Conservation (phyloP, 2,329 filamentous ascomycete genomes). For the Fusarium sp. region DNA sequence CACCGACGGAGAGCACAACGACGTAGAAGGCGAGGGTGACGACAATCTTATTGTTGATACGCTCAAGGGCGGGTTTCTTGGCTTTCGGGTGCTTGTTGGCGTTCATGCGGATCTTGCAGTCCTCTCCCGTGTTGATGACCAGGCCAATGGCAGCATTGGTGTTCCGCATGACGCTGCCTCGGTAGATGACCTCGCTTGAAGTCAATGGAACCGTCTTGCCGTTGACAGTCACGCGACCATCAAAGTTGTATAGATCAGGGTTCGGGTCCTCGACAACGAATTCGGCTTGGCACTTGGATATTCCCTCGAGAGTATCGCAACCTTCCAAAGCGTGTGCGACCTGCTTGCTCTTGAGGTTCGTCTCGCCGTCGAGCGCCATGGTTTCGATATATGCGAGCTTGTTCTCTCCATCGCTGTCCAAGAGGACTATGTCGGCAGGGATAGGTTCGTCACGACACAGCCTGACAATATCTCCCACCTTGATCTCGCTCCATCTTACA, state of each 20-base stretch:
- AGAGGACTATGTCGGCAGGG: slow-evolving; percentile 84
- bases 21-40: slow-evolving; percentile 85
- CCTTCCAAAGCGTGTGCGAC: slow-evolving; percentile 69
- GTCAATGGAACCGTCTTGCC: slow-evolving; percentile 77
- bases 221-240: slow-evolving; percentile 73
- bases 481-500: slow-evolving; percentile 59
- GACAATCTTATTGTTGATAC: slow-evolving; percentile 83
- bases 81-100: slow-evolving; percentile 88
- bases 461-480: slow-evolving; percentile 63
- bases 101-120: slow-evolving; percentile 94
- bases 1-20: slow-evolving; percentile 80
- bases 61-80: slow-evolving; percentile 83
- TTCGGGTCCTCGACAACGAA: slow-evolving; percentile 84
- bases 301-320: slow-evolving; percentile 66
- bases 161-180: slow-evolving; percentile 87
- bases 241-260: slow-evolving; percentile 80
- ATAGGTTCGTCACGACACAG: slow-evolving; percentile 78
- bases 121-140: slow-evolving; percentile 89
- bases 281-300: slow-evolving; percentile 68
- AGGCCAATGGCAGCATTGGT: slow-evolving; percentile 79
- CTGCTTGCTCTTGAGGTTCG: slow-evolving; percentile 83
- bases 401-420: slow-evolving; percentile 82
- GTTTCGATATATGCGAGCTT: slow-evolving; percentile 86
- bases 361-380: slow-evolving; percentile 87
- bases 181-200: slow-evolving; percentile 84